phyloP scores from a whole-genome alignment of 2,329 filamentous ascomycete genomes.

The Grosmannia serpens region DNA sequence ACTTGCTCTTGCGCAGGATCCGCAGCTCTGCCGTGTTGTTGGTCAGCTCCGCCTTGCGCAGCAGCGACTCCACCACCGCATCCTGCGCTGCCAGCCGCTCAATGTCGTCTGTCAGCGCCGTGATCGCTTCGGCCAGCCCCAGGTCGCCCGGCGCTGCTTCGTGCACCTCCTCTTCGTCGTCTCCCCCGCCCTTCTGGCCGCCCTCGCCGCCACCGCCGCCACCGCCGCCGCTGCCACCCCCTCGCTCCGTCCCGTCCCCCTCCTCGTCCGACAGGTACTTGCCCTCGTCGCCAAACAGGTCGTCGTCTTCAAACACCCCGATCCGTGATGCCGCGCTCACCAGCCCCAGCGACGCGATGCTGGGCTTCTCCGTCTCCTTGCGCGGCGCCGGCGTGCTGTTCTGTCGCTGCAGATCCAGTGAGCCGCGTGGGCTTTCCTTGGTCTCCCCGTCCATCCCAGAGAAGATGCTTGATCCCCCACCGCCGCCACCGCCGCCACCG shows the following conservation, averaged over 20 bases:
- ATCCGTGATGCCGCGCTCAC: slow-evolving; percentile 79
- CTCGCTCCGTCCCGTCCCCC: slow-evolving; percentile 61
- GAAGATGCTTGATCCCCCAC: slow-evolving; percentile 26
- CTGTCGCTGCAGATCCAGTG: slow-evolving; percentile 23
- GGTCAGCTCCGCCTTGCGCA: slow-evolving; percentile 87
- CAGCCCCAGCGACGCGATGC: slow-evolving; percentile 79
- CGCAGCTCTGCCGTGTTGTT: slow-evolving; percentile 92
- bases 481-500: slow-evolving; percentile 29
- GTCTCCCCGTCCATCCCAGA: background rate
- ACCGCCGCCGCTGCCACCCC: slow-evolving; percentile 31
- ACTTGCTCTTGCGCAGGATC: slow-evolving; percentile 86
- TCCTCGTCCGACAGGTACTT: slow-evolving; percentile 78
- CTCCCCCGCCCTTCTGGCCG: slow-evolving; percentile 27
- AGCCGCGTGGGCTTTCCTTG: slow-evolving; percentile 13
- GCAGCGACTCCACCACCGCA: slow-evolving; percentile 80
- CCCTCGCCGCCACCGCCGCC: slow-evolving; percentile 13
- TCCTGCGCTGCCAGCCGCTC: slow-evolving; percentile 82
- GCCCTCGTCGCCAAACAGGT: slow-evolving; percentile 82
- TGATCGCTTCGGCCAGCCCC: slow-evolving; percentile 85
- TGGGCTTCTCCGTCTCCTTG: slow-evolving; percentile 52
- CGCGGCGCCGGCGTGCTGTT: slow-evolving; percentile 2
- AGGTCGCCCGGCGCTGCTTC: slow-evolving; percentile 92
- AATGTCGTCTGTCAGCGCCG: slow-evolving; percentile 77
- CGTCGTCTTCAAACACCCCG: slow-evolving; percentile 87
- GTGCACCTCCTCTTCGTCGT: slow-evolving; percentile 67